Conservation (phyloP, 495 filamentous ascomycete genomes). For the Thermothielavioides terrestris region DNA sequence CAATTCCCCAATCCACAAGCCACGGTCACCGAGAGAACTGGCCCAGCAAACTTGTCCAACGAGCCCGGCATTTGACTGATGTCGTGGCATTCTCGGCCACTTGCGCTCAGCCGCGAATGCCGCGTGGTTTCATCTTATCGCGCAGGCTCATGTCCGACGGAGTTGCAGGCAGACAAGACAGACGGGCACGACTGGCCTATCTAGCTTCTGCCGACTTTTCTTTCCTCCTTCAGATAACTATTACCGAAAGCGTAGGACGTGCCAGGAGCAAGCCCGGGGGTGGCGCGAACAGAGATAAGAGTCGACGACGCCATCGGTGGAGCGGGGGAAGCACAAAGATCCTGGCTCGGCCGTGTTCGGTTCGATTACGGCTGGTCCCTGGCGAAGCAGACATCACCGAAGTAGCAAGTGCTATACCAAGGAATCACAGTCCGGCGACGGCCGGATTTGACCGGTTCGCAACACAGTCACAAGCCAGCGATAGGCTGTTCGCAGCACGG, state of each 20-base stretch:
- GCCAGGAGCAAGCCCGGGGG: constrained; percentile 17
- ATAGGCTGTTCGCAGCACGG: no score
- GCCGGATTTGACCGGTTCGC: no score
- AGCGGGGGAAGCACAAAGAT: constrained; percentile 8
- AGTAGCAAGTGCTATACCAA: no score
- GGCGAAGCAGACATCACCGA: neutral
- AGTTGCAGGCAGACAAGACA: neutral
- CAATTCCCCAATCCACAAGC: constrained; percentile 4
- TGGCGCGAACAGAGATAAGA: constrained; percentile 25
- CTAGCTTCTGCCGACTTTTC: neutral
- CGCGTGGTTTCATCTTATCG: constrained; percentile 6
- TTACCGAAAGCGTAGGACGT: constrained; percentile 5
- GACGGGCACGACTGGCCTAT: no score
- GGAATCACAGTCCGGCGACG: no score
- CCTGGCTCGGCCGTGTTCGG: neutral
- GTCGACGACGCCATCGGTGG: constrained; percentile 15
- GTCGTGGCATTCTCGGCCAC: constrained; percentile 8
- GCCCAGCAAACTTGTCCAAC: neutral
- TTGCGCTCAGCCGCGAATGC: neutral
- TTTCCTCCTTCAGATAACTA: constrained; percentile 1
- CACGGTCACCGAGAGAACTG: constrained; percentile 1
- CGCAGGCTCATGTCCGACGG: no score
- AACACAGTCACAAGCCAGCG: no score
- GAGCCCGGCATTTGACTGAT: no score
- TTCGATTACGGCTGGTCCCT: neutral